Evolutionary conservation across 2,329 filamentous ascomycete species (phyloP).

Genomic region (Myriosclerotinia scirpicola): DNA sequence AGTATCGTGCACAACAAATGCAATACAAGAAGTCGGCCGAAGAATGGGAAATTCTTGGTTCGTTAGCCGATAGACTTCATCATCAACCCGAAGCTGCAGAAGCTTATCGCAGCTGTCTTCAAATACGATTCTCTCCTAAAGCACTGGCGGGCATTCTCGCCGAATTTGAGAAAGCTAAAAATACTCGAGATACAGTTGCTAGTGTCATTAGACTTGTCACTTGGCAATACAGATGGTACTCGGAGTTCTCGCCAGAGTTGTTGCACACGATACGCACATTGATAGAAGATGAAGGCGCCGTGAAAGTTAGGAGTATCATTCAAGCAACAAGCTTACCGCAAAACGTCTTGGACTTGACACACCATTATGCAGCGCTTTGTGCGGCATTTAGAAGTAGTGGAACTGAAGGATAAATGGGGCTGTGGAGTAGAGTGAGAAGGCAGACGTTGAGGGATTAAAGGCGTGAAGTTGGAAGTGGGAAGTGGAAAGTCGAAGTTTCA

Average conservation of each 20-base stretch:
- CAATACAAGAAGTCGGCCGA: constrained; percentile 96
- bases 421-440: not conserved
- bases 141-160: constrained; percentile 82
- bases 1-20: constrained; percentile 89
- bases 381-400: constrained; percentile 94
- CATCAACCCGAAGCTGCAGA: constrained; percentile 89
- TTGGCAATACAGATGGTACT: constrained; percentile 99
- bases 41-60: constrained; percentile 97
- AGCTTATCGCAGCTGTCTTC: constrained; percentile 85
- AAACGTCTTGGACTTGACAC: constrained; percentile 87
- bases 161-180: constrained; percentile 73
- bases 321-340: constrained; percentile 94
- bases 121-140: constrained; percentile 88
- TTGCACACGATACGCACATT: constrained; percentile 84
- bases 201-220: constrained; percentile 89
- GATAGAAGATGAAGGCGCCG: constrained; percentile 95
- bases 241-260: constrained; percentile 93
- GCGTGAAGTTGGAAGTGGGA: not conserved
- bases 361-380: constrained; percentile 93
- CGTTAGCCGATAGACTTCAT: constrained; percentile 87
- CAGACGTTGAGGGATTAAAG: no score
- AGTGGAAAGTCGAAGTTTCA: constrained; percentile 17
- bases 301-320: constrained; percentile 96
- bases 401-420: constrained; percentile 36
- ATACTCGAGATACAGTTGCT: constrained; percentile 76